These are phyloP conservation scores for Daedaleopsis nitida DNA, from an alignment of 768 basidiomycete species.

Conservation along the genomic window DNA sequence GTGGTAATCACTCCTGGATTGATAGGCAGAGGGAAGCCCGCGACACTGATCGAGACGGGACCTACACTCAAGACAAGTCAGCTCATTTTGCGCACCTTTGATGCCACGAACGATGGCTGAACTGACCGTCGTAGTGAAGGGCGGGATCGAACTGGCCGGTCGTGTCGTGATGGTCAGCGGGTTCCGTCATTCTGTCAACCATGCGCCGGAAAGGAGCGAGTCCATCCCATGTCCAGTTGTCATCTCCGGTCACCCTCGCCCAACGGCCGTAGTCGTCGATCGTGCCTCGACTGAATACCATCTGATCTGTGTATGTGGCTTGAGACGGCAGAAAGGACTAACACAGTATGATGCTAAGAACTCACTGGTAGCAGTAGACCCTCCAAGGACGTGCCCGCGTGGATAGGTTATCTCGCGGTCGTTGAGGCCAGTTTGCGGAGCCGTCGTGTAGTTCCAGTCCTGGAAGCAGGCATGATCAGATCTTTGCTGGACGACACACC, in stretches of 20 bases:
- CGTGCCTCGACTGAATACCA: not conserved
- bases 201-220: conserved; percentile 15
- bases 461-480: not conserved
- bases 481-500: too few species aligned
- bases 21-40: conserved; percentile 2
- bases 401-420: conserved; percentile 23
- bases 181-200: not conserved
- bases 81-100: not conserved
- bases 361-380: conserved; percentile 28
- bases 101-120: too few species aligned
- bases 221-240: conserved; percentile 30
- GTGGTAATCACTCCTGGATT: conserved; percentile 32
- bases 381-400: conserved; percentile 28
- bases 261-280: conserved; percentile 26
- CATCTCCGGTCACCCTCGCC: conserved; percentile 27
- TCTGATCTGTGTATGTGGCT: not conserved
- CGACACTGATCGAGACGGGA: conserved; percentile 19
- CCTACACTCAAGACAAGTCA: conserved; percentile 12
- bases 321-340: too few species aligned
- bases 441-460: conserved; percentile 32
- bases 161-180: conserved; percentile 24
- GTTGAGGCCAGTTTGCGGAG: conserved; percentile 23
- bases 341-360: not conserved
- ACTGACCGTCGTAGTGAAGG: conserved; percentile 20
- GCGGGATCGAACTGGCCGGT: conserved; percentile 25